These are phyloP conservation scores for Macrophomina tecta DNA, from an alignment of 2,329 filamentous ascomycete species.

Conservation along the genomic window DNA sequence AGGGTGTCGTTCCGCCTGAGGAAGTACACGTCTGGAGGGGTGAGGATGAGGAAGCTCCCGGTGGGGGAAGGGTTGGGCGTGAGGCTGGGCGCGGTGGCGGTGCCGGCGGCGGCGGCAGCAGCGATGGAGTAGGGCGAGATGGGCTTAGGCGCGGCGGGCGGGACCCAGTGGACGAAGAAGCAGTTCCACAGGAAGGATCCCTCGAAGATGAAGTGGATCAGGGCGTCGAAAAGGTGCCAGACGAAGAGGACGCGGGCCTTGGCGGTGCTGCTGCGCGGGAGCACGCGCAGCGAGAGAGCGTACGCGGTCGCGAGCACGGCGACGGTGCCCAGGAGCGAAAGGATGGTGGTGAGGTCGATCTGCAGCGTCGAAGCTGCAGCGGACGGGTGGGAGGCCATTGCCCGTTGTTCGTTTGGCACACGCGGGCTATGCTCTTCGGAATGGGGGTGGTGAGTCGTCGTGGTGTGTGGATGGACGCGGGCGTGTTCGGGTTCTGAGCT, in stretches of 20 bases:
- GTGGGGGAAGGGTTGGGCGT: constrained; percentile 33
- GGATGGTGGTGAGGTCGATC: constrained; percentile 58
- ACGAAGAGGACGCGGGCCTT: constrained; percentile 81
- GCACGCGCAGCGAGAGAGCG: constrained; percentile 53
- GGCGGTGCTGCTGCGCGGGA: constrained; percentile 60
- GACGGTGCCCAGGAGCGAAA: constrained; percentile 61
- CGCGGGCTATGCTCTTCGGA: no score
- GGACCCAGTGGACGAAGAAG: constrained; percentile 72
- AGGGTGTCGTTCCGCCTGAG: constrained; percentile 59
- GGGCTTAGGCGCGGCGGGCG: constrained; percentile 41
- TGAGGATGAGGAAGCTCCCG: constrained; percentile 41
- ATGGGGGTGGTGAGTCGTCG: constrained; percentile 24
- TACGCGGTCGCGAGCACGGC: constrained; percentile 62
- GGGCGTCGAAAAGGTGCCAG: constrained; percentile 92
- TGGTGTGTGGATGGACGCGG: constrained; percentile 19
- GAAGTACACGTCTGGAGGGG: constrained; percentile 58
- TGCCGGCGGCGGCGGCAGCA: constrained; percentile 29
- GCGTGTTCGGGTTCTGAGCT: constrained; percentile 1
- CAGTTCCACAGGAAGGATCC: constrained; percentile 92
- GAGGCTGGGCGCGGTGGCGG: constrained; percentile 31
- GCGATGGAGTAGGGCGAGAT: constrained; percentile 16
- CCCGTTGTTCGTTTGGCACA: constrained; percentile 36
- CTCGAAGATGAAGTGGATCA: constrained; percentile 91
- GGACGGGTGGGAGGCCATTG: constrained; percentile 62
- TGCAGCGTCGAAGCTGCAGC: constrained; percentile 49